Evolutionary conservation across 2,329 filamentous ascomycete genomes (phyloP).

Genomic region (Pyricularia grisea): DNA sequence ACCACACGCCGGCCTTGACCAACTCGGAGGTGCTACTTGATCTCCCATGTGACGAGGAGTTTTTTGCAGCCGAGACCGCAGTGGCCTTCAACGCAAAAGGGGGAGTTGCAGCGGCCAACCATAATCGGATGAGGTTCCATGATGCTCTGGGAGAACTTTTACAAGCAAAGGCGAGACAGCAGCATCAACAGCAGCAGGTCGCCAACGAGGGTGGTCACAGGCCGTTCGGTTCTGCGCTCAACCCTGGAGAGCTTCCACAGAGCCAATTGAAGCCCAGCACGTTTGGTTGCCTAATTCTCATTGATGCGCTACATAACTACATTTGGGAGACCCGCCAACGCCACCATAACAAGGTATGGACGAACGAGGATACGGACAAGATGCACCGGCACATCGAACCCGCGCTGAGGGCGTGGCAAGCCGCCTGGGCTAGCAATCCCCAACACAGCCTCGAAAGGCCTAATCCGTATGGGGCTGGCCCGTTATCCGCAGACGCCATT

Average conservation of each 20-base stretch:
- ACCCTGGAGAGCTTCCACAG: constrained; percentile 36
- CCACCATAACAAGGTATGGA: constrained; percentile 84
- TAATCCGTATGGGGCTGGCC: constrained; percentile 72
- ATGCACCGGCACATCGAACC: constrained; percentile 96
- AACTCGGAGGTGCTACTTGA: constrained; percentile 90
- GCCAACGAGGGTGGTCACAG: constrained; percentile 29
- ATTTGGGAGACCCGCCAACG: constrained; percentile 95
- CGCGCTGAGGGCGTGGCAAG: constrained; percentile 87
- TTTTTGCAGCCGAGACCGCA: constrained; percentile 78
- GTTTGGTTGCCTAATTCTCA: constrained; percentile 83
- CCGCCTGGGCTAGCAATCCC: constrained; percentile 81
- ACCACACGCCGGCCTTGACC: constrained; percentile 80
- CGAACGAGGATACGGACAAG: constrained; percentile 81
- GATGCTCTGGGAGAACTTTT: constrained; percentile 73
- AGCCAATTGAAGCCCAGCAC: constrained; percentile 73
- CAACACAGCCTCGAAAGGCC: constrained; percentile 76
- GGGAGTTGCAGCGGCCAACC: constrained; percentile 57
- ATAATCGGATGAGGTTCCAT: constrained; percentile 70
- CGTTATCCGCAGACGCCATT: constrained; percentile 82
- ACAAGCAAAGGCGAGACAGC: constrained; percentile 59
- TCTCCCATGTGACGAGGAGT: constrained; percentile 85
- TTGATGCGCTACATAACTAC: constrained; percentile 93
- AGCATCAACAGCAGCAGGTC: constrained; percentile 31
- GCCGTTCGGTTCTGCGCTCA: constrained; percentile 33
- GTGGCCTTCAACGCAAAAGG: constrained; percentile 72